Percentiles rank a stretch among this genome's conserved stretches.
These are phyloP conservation scores for Plasmodium falciparum DNA, from an alignment of 169 alveolate species.

Conservation along the genomic window DNA sequence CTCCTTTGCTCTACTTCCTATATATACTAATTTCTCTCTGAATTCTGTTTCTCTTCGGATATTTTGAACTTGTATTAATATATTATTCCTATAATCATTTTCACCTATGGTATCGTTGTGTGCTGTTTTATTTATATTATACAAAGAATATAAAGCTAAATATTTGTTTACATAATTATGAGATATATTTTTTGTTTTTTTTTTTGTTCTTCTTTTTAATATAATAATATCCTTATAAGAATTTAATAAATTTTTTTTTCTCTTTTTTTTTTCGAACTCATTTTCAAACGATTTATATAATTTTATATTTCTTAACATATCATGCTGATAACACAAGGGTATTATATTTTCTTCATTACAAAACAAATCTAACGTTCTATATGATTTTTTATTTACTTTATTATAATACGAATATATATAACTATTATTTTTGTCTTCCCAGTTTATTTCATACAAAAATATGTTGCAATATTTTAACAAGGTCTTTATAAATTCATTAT, in stretches of 20 bases:
- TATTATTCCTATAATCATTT: not conserved
- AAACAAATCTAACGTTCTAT: not conserved
- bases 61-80: not conserved
- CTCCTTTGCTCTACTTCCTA: too few relatives aligned
- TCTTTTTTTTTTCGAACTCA: not conserved
- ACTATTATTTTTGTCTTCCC: not conserved
- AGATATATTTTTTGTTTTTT: not conserved
- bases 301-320: not conserved
- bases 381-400: not conserved
- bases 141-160: slow-evolving; percentile 17
- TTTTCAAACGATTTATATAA: not conserved
- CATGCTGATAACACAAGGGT: not conserved
- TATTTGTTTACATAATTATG: slow-evolving; percentile 5
- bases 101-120: not conserved
- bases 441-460: not conserved
- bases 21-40: too few relatives aligned
- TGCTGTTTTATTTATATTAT: slow-evolving; percentile 3
- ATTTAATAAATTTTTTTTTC: not conserved
- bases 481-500: slow-evolving; percentile 17
- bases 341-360: too few relatives aligned
- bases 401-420: slow-evolving; percentile 12
- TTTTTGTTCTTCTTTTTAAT: not conserved
- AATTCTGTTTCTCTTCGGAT: not conserved
- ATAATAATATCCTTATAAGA: not conserved
- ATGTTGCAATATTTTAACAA: slow-evolving; percentile 17